phyloP scores from a whole-genome alignment of 257 asterid species.

The Phtheirospermum japonicum region DNA sequence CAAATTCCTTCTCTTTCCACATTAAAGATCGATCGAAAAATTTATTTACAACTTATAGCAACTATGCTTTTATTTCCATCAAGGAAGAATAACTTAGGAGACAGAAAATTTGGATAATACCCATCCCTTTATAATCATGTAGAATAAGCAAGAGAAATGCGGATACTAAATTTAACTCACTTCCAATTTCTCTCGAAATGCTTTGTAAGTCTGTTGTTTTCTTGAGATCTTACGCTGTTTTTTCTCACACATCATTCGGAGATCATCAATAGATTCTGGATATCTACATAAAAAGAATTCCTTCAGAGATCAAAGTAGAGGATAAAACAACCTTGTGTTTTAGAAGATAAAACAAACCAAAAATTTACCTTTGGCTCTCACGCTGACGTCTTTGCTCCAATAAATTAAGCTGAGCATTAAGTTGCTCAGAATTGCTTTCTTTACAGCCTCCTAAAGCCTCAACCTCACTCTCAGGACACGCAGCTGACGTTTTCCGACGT shows the following conservation, averaged over 20 bases:
- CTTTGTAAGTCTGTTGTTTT: conserved; percentile 61
- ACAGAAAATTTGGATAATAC: conserved; percentile 19
- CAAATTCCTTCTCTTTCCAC: no score
- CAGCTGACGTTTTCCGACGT: conserved; percentile 65
- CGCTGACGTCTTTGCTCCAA: conserved; percentile 59
- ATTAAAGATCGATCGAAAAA: background rate
- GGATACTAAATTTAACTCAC: conserved; percentile 42
- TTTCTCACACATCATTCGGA: conserved; percentile 56
- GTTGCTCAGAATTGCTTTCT: conserved; percentile 68
- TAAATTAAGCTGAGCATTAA: conserved; percentile 58
- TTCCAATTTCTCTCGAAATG: conserved; percentile 59
- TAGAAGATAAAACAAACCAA: conserved; percentile 13
- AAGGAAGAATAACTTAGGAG: conserved; percentile 16
- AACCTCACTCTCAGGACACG: conserved; percentile 75
- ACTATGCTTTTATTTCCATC: conserved; percentile 8
- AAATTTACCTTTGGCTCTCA: conserved; percentile 68
- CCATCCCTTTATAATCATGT: conserved; percentile 9
- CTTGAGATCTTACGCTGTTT: conserved; percentile 65
- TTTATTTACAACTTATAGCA: conserved; percentile 20
- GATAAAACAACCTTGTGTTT: conserved; percentile 22
- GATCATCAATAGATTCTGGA: conserved; percentile 81
- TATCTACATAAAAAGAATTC: conserved; percentile 49
- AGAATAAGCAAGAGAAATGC: conserved; percentile 24
- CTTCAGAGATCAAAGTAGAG: conserved; percentile 15
- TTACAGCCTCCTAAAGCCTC: conserved; percentile 61